Conservation (phyloP, 805 yeast genomes). For the Candida boleticola region DNA sequence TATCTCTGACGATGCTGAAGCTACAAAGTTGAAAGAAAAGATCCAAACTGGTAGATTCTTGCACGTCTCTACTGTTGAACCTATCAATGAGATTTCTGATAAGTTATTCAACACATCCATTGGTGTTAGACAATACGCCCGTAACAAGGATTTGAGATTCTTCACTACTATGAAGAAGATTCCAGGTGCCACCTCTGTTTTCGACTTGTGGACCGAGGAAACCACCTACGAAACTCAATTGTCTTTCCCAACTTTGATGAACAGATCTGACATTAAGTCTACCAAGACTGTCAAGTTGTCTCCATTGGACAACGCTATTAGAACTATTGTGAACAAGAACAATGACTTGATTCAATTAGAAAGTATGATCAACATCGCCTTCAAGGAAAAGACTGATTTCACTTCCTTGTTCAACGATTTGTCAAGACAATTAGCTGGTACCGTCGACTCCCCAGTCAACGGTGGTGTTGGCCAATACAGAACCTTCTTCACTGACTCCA, state of each 20-base stretch:
- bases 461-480: constrained; percentile 89
- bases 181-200: constrained; percentile 69
- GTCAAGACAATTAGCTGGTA: constrained; percentile 73
- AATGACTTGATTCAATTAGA: constrained; percentile 72
- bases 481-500: constrained; percentile 52
- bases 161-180: constrained; percentile 69
- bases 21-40: constrained; percentile 45
- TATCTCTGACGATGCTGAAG: constrained; percentile 58
- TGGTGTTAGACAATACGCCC: constrained; percentile 71
- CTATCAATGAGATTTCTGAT: constrained; percentile 53
- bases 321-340: constrained; percentile 63
- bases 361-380: constrained; percentile 51
- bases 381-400: constrained; percentile 50
- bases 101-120: constrained; percentile 47
- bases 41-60: constrained; percentile 71
- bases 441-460: constrained; percentile 89
- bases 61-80: constrained; percentile 70
- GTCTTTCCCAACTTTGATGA: constrained; percentile 86
- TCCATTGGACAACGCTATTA: constrained; percentile 82
- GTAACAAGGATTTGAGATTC: constrained; percentile 67
- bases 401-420: constrained; percentile 56
- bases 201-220: constrained; percentile 88
- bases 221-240: constrained; percentile 70
- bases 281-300: constrained; percentile 56
- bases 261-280: constrained; percentile 67